Evolutionary conservation across 2,329 filamentous ascomycete genomes (phyloP).

Genomic region (Epichloe coenophiala): DNA sequence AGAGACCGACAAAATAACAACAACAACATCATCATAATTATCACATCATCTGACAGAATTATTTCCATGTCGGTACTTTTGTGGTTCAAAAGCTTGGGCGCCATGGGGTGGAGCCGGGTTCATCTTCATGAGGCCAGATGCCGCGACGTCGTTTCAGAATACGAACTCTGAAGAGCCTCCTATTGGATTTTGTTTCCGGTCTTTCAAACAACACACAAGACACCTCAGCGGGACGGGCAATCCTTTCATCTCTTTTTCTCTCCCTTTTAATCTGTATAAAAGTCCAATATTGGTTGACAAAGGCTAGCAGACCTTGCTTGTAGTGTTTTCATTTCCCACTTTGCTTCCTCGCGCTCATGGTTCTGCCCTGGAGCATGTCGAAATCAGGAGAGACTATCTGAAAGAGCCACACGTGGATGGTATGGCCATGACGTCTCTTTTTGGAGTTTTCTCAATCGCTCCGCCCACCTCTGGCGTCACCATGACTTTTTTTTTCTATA

Average conservation of each 20-base stretch:
- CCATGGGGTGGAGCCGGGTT: not conserved
- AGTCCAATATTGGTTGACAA: constrained; percentile 6
- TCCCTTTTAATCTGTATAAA: constrained; percentile 4
- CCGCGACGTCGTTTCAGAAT: not conserved
- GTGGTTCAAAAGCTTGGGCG: not conserved
- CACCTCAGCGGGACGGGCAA: constrained; percentile 3
- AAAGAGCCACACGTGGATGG: not conserved
- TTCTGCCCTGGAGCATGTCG: not conserved
- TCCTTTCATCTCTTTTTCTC: constrained; percentile 3
- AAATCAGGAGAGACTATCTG: not conserved
- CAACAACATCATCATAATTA: too few species aligned
- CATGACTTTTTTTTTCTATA: not conserved
- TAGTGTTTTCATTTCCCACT: constrained; percentile 2
- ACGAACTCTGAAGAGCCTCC: not conserved
- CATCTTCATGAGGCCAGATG: not conserved
- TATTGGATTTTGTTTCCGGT: not conserved
- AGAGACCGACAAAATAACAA: too few species aligned
- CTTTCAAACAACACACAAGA: not conserved
- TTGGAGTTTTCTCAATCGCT: too few species aligned
- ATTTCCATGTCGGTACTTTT: not conserved
- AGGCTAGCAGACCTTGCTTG: not conserved
- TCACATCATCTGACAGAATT: not conserved
- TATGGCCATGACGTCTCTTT: not conserved
- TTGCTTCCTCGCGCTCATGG: not conserved
- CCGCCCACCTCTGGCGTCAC: not conserved